Evolutionary conservation across 805 yeast species (phyloP).

Genomic region (Aciculoconidium aculeatum): DNA sequence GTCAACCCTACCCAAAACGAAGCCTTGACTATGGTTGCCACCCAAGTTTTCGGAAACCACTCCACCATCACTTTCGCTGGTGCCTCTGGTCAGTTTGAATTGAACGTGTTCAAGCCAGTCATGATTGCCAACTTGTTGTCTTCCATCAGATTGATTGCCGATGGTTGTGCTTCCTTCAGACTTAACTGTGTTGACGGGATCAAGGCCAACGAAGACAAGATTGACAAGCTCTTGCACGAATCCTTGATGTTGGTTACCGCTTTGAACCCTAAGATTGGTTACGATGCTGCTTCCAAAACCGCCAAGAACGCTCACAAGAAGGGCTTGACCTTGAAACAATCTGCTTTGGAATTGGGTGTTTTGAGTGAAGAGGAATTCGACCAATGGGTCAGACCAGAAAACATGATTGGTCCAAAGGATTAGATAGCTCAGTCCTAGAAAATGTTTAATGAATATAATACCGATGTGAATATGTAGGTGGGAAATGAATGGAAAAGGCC

Average conservation of each 20-base stretch:
- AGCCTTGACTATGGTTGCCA: slow-evolving; percentile 96
- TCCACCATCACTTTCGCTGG: slow-evolving; percentile 94
- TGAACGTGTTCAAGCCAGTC: slow-evolving; percentile 96
- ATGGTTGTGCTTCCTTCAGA: slow-evolving; percentile 87
- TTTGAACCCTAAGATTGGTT: slow-evolving; percentile 97
- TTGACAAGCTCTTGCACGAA: slow-evolving; percentile 82
- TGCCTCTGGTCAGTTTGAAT: slow-evolving; percentile 97
- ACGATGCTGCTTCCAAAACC: slow-evolving; percentile 94
- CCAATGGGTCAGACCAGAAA: slow-evolving; percentile 96
- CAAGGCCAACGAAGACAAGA: slow-evolving; percentile 80
- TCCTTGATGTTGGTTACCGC: slow-evolving; percentile 98
- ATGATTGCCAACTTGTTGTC: slow-evolving; percentile 85
- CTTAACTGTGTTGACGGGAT: slow-evolving; percentile 94
- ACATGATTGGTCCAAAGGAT: slow-evolving; percentile 92
- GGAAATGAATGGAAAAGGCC: too few relatives aligned
- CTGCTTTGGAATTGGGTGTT: slow-evolving; percentile 87
- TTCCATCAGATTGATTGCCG: slow-evolving; percentile 84
- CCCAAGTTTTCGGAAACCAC: slow-evolving; percentile 97
- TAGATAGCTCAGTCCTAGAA: too few relatives aligned
- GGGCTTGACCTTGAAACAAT: slow-evolving; percentile 91
- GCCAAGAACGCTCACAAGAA: slow-evolving; percentile 99
- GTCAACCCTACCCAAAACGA: slow-evolving; percentile 99
- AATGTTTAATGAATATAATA: too few relatives aligned
- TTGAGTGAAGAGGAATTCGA: slow-evolving; percentile 83
- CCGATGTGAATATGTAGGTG: too few relatives aligned